Evolutionary conservation across 2,329 filamentous ascomycete species (phyloP), one percentile per base, ranked within the genome.

Genomic region (Cucurbitaria berberidis): DNA sequence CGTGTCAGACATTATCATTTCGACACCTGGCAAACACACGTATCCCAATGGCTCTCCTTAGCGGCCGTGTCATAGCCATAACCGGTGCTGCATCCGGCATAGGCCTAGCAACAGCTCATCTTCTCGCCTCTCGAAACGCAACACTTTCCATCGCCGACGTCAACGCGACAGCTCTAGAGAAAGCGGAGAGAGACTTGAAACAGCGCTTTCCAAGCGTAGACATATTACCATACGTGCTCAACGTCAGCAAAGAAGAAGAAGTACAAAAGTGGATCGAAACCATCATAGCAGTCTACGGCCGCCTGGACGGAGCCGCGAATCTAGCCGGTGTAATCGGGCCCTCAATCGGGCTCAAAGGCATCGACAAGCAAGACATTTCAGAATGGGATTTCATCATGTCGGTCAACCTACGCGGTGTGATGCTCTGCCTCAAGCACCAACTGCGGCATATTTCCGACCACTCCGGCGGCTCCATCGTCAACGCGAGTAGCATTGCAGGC

Each of bases 251-350:
- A 45, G 73, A 75, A 45, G 60, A 67, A 3, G 38, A 82, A 36
- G 82, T 84, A 8, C 79, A 84, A 24, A 63, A 63, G 19, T 84
- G 82, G 82, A 77, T 83, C 42, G 77, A 79, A 13, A 41, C 51
- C 0, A 69, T 66, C 1, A 53, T 84, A 13, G 59, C 71, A n/a
- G 73, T 74, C 27, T 81, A 81, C 48, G 83, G 82, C 6, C 76
- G 77, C 42, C 76, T 70, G 0, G 66, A 70, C 52, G 67, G 66
- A 22, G 67, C 62, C 13, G 67, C 63, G 2, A 69, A 86, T 48
- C 76, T 82, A 15, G 84, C 84, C 0, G 75, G 75, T 2, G 64
- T 75, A 6, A 68, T 76, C 24, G 40, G 73, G 2, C 57, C 55
- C 9, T 59, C 63, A 6, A 59, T 62, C 42, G 67, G 66, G 21